Evolutionary conservation across 768 basidiomycete species (phyloP).

Genomic region (Piloderma croceum): DNA sequence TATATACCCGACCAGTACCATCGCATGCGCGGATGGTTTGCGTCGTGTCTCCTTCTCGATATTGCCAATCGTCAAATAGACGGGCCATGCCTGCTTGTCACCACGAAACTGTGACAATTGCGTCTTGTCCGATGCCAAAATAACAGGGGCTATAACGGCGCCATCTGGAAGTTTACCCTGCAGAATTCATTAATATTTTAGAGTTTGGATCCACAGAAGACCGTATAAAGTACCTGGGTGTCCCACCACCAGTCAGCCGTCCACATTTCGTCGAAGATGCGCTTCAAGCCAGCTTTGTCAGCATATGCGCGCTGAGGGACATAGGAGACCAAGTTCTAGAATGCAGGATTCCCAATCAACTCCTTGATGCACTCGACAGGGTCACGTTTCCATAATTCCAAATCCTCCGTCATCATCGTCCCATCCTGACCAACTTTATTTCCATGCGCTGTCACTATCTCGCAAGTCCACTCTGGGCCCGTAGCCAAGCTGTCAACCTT

Average conservation of each 20-base stretch:
- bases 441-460: slow-evolving; percentile 15
- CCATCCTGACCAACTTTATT: slow-evolving; percentile 11
- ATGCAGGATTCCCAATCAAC: slow-evolving; percentile 27
- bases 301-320: slow-evolving; percentile 23
- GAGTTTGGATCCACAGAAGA: background rate
- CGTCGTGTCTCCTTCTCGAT: slow-evolving; percentile 34
- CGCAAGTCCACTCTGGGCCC: slow-evolving; percentile 19
- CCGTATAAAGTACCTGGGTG: slow-evolving; percentile 24
- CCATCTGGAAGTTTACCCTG: background rate
- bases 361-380: slow-evolving; percentile 26
- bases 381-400: slow-evolving; percentile 26
- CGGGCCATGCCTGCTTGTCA: slow-evolving; percentile 40
- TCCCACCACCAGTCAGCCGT: slow-evolving; percentile 33
- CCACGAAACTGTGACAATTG: slow-evolving; percentile 33
- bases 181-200: background rate
- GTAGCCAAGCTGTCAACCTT: slow-evolving; percentile 16
- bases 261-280: slow-evolving; percentile 32
- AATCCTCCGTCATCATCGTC: slow-evolving; percentile 5
- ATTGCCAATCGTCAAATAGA: slow-evolving; percentile 41
- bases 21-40: slow-evolving; percentile 30
- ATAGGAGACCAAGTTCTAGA: slow-evolving; percentile 25
- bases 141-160: slow-evolving; percentile 36
- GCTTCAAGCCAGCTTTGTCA: slow-evolving; percentile 8
- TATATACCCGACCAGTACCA: slow-evolving; percentile 36
- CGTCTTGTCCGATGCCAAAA: slow-evolving; percentile 44